Conservation (phyloP, 2,329 filamentous ascomycete genomes). For the Tympanopsis confertula region DNA sequence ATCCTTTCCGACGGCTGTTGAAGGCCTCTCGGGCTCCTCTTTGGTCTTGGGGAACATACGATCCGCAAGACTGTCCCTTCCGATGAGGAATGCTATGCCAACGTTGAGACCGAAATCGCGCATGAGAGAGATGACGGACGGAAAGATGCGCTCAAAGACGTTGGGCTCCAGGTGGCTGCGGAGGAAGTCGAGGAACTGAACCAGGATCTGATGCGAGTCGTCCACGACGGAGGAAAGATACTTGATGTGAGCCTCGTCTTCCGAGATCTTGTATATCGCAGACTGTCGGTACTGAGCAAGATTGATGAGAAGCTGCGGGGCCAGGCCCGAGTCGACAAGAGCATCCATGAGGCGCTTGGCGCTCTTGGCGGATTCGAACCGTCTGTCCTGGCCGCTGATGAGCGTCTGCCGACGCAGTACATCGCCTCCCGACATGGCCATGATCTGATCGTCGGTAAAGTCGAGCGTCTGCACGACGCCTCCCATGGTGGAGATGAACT, state of each 20-base stretch:
- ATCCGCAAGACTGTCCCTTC: conserved; percentile 59
- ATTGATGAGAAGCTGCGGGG: conserved; percentile 73
- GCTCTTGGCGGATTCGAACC: conserved; percentile 63
- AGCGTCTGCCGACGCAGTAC: conserved; percentile 71
- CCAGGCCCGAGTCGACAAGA: conserved; percentile 66
- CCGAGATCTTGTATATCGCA: conserved; percentile 66
- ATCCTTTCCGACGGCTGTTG: conserved; percentile 19
- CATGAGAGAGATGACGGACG: conserved; percentile 63
- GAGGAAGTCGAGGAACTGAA: conserved; percentile 81
- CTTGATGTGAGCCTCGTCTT: conserved; percentile 72
- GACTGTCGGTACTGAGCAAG: conserved; percentile 82
- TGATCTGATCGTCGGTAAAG: conserved; percentile 77
- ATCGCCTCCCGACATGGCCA: conserved; percentile 79
- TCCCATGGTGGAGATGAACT: conserved; percentile 84
- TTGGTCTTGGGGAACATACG: conserved; percentile 35
- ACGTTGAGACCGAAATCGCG: conserved; percentile 69
- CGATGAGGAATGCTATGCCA: conserved; percentile 74
- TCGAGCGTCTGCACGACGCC: conserved; percentile 79
- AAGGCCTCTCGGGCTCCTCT: conserved; percentile 5
- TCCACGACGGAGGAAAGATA: conserved; percentile 79
- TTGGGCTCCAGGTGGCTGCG: conserved; percentile 65
- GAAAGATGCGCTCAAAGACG: conserved; percentile 72
- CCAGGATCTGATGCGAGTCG: conserved; percentile 74
- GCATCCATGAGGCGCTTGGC: conserved; percentile 72
- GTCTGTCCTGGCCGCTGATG: conserved; percentile 67